phyloP scores from a whole-genome alignment of 179 eudicot genomes.

The Actinidia arguta region DNA sequence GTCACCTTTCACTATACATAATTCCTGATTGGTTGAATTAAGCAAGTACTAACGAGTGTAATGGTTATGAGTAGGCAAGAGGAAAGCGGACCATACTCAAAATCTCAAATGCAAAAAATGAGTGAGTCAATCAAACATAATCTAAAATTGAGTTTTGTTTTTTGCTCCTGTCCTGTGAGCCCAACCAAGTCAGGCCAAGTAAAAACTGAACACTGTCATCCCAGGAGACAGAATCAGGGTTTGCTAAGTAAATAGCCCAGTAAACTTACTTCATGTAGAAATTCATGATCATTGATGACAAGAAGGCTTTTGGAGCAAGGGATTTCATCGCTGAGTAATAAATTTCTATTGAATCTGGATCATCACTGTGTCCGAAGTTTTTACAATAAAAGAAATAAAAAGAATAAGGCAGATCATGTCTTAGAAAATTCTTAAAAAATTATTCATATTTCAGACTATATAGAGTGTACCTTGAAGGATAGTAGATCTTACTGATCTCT shows the following conservation, averaged over 20 bases:
- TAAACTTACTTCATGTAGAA: conserved; percentile 77
- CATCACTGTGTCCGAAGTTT: conserved; percentile 58
- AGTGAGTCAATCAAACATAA: neutral
- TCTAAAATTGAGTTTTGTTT: neutral
- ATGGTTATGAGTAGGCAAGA: neutral
- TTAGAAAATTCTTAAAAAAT: neutral
- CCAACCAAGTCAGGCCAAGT: neutral
- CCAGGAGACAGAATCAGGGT: neutral
- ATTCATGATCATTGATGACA: conserved; percentile 95
- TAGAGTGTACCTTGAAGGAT: conserved; percentile 75
- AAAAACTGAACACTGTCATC: neutral
- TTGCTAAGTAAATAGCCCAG: conserved; percentile 6
- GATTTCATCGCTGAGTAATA: conserved; percentile 68
- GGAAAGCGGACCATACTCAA: neutral
- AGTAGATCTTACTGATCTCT: conserved; percentile 63
- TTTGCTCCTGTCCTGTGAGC: no score
- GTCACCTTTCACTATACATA: no score
- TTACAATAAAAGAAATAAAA: conserved; percentile 6
- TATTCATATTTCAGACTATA: neutral
- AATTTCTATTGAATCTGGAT: conserved; percentile 79
- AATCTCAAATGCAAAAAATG: neutral
- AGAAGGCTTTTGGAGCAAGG: conserved; percentile 76
- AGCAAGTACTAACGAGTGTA: neutral
- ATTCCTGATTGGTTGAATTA: neutral
- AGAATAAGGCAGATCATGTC: neutral